Evolutionary conservation across 2,329 filamentous ascomycete genomes (phyloP).

Genomic region (Aureobasidium uvarum): DNA sequence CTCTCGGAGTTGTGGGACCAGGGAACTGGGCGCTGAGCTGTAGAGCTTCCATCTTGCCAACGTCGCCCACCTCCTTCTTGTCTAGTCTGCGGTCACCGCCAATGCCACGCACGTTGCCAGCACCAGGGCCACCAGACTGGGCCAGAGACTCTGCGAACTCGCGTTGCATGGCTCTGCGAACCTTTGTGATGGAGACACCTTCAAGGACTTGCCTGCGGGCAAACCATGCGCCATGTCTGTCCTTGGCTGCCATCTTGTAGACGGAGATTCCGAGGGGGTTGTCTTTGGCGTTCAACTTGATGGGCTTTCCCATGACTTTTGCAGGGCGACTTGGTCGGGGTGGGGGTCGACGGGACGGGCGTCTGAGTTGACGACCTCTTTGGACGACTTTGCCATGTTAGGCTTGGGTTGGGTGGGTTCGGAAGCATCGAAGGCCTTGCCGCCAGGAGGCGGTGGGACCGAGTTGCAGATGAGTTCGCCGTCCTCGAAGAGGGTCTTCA

Average conservation of each 20-base stretch:
- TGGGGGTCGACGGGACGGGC: constrained; percentile 52
- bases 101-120: constrained; percentile 77
- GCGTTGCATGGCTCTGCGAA: constrained; percentile 70
- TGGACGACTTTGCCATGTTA: constrained; percentile 50
- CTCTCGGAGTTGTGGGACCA: constrained; percentile 79
- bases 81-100: constrained; percentile 76
- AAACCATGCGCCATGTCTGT: constrained; percentile 88
- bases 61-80: constrained; percentile 56
- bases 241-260: constrained; percentile 75
- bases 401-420: constrained; percentile 59
- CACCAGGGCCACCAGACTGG: constrained; percentile 66
- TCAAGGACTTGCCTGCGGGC: constrained; percentile 79
- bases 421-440: constrained; percentile 46
- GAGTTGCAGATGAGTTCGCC: constrained; percentile 73
- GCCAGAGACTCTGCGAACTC: constrained; percentile 80
- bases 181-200: constrained; percentile 71
- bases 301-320: constrained; percentile 80
- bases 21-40: constrained; percentile 87
- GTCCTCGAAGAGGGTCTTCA: constrained; percentile 48
- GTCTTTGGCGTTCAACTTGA: constrained; percentile 68
- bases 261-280: constrained; percentile 75
- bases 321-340: constrained; percentile 59
- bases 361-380: constrained; percentile 54
- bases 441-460: constrained; percentile 60
- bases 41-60: constrained; percentile 70